A percentile compares a stretch with the other conserved stretches of the same genome.
These are phyloP conservation scores for Triticum urartu DNA, from an alignment of 176 grass and related monocot genomes.

Conservation along the genomic window DNA sequence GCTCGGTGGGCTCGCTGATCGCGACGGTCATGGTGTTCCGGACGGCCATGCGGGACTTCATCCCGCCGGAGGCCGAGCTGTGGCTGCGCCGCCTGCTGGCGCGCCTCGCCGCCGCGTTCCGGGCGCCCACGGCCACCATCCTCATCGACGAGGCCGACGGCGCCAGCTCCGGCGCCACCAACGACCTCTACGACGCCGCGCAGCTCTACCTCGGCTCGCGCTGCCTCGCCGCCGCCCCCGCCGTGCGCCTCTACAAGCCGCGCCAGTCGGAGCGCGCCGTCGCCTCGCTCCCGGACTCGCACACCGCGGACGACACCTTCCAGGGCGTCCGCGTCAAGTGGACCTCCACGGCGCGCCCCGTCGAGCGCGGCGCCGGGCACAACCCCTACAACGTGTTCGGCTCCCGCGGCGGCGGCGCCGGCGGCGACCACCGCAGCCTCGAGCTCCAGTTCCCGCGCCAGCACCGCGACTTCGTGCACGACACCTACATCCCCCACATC, in stretches of 20 bases:
- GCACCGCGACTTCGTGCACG: slow-evolving; percentile 39
- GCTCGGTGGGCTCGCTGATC: slow-evolving; percentile 57
- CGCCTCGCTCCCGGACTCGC: slow-evolving; percentile 57
- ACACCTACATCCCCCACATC: slow-evolving; percentile 50
- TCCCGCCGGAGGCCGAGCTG: slow-evolving; percentile 51
- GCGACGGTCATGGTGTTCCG: slow-evolving; percentile 64
- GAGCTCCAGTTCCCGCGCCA: slow-evolving; percentile 48
- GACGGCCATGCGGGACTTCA: slow-evolving; percentile 51
- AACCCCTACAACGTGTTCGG: background rate
- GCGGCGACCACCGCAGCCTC: slow-evolving; percentile 37
- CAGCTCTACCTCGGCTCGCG: slow-evolving; percentile 57
- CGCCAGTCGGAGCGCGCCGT: slow-evolving; percentile 21
- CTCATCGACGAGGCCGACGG: slow-evolving; percentile 74
- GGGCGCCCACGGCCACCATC: slow-evolving; percentile 39
- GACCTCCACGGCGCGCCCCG: slow-evolving; percentile 45
- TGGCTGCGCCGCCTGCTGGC: slow-evolving; percentile 27
- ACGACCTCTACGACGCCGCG: slow-evolving; percentile 59
- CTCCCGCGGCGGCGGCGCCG: background rate
- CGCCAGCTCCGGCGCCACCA: slow-evolving; percentile 29
- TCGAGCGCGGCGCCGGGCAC: background rate
- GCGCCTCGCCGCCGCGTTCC: slow-evolving; percentile 12
- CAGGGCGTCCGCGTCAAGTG: slow-evolving; percentile 46
- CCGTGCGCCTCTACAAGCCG: slow-evolving; percentile 60
- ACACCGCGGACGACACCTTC: slow-evolving; percentile 57
- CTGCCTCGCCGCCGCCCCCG: slow-evolving; percentile 47